A percentile compares a stretch with the other conserved stretches of the same genome.
These are phyloP conservation scores for Clarireedia paspali DNA, from an alignment of 2,329 filamentous ascomycete species.

Conservation along the genomic window DNA sequence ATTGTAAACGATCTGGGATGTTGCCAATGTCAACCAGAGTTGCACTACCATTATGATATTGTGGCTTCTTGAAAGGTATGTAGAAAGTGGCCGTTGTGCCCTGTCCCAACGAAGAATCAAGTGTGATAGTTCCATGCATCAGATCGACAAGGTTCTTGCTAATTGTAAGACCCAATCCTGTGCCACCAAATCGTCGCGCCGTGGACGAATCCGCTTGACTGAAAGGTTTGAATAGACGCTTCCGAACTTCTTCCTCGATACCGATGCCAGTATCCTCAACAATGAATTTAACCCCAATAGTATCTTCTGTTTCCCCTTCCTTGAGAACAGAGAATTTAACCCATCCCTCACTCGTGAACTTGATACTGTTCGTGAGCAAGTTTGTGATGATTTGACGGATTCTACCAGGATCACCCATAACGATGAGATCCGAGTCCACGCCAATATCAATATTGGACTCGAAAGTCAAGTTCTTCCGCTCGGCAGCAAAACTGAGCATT, in stretches of 20 bases:
- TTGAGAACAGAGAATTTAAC: conserved; percentile 60
- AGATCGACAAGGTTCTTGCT: conserved; percentile 73
- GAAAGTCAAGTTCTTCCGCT: conserved; percentile 70
- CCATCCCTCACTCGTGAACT: conserved; percentile 62
- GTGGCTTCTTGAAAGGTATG: conserved; percentile 69
- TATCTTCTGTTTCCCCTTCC: conserved; percentile 55
- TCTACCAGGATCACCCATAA: conserved; percentile 79
- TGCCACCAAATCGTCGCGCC: conserved; percentile 70
- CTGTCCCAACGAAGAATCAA: conserved; percentile 57
- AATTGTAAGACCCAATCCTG: conserved; percentile 70
- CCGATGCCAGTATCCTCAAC: conserved; percentile 76
- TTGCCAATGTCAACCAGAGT: conserved; percentile 53
- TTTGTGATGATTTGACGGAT: conserved; percentile 73
- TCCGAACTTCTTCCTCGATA: conserved; percentile 69
- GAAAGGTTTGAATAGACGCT: conserved; percentile 70
- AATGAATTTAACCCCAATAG: conserved; percentile 60
- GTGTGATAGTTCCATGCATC: conserved; percentile 68
- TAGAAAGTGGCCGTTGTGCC: conserved; percentile 71
- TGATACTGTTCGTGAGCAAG: conserved; percentile 68
- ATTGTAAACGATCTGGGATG: conserved; percentile 60
- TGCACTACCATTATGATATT: conserved; percentile 39
- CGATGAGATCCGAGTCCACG: conserved; percentile 60
- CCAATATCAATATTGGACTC: conserved; percentile 49
- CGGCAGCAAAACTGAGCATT: conserved; percentile 80
- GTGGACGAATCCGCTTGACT: conserved; percentile 77